Base-by-base conservation (phyloP, 768 basidiomycete genomes). In the Gelatoporia subvermispora region DNA sequence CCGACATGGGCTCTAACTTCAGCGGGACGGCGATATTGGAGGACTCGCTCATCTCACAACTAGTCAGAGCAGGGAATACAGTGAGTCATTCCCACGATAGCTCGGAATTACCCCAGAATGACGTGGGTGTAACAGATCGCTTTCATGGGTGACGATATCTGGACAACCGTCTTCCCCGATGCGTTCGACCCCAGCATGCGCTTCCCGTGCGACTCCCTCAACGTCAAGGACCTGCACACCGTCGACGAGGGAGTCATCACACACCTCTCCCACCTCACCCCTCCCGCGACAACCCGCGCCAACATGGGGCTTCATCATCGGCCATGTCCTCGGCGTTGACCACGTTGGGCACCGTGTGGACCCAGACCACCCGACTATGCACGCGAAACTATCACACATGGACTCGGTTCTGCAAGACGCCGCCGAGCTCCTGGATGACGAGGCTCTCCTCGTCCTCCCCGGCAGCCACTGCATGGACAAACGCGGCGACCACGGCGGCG, bases 381-480 rank as follows among this genome's bases (percentile, higher is more conserved):
- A 75, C 52, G 68, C 79, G 20, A 99, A 99, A 65, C 71, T 98
- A n/a, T 62, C 70, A 48, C 92, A 97, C 63, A 95, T 97, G 91
- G 83, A 98, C 63, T 62, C 73, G 22, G 83, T 96, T 0, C 68
- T 99, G 2, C 63, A 65, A 11, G 73, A 78, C 5, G 84, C 94
- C 3, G 89, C 97, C 4, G 76, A 80, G 0, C 55, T 72, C 13
- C 62, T 96, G 42, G 86, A 96, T 45, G 72, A 88, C n/a, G 88
- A 96, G 43, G 98, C 96, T 0, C 71, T 99, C 0, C 75, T 99
- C 4, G 81, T 99, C 47, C 76, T 99, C 1, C 72, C 98, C 1
- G 96, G 96, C 1, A 94, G 98, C 62, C 96, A 98, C 59, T 96
- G 96, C 0, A 98, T 99, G 96, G 93, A 97, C 59, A 73, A 78